A percentile compares a stretch with the other conserved stretches of the same genome.
Conservation (phyloP, 2,329 filamentous ascomycete species). For the Fusarium sp. region DNA sequence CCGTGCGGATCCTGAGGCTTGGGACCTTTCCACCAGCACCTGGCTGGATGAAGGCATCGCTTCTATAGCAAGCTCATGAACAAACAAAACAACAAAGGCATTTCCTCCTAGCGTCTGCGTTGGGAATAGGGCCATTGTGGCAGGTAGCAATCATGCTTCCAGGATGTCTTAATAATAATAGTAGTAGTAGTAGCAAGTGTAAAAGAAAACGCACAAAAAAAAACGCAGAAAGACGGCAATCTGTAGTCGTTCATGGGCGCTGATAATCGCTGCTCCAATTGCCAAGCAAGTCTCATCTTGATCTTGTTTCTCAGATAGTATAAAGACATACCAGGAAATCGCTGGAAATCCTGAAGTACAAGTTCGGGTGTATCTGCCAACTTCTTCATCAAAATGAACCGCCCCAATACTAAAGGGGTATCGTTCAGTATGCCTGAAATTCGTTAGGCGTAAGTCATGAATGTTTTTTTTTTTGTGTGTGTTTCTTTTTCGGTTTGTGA, state of each 20-base stretch:
- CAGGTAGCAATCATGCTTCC: too few species aligned
- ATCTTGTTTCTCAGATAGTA: not conserved
- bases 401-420: not conserved
- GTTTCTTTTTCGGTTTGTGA: not conserved
- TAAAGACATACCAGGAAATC: not conserved
- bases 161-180: not conserved
- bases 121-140: not conserved
- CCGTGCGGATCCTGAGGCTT: not conserved
- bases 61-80: not conserved
- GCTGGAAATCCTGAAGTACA: not conserved
- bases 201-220: not conserved
- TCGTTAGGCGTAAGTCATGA: not conserved
- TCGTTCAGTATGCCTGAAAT: not conserved
- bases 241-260: not conserved
- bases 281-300: not conserved
- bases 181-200: too few species aligned
- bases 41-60: too few species aligned
- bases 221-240: not conserved
- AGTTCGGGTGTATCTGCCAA: not conserved
- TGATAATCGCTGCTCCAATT: not conserved
- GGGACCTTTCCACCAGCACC: too few species aligned
- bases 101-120: not conserved
- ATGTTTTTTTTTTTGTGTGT: not conserved
- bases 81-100: not conserved
- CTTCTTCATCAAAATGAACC: not conserved